Base-by-base conservation (phyloP, 805 yeast genomes). In the Cyberlindnera mississippiensis region DNA sequence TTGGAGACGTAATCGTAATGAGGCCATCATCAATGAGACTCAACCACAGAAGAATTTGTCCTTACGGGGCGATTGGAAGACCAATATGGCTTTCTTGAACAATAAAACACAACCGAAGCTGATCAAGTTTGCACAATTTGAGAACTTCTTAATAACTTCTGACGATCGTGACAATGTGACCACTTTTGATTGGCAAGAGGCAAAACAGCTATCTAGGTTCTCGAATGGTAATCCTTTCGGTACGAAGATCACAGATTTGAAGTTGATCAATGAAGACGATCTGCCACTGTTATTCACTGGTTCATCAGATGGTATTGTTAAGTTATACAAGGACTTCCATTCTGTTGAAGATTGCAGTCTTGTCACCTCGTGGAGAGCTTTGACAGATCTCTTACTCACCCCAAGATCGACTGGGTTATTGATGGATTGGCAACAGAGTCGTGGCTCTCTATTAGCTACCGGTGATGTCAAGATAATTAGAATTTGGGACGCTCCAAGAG, bases 401-500 rank as follows among this genome's bases (percentile, higher is more conserved):
- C 85, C 91, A 19, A 74, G 86, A 54, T 82, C 89, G 20, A 78
- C 87, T 13, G 96, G 96, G 4, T 67, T 91, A 39, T 74, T 88
- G 15, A 79, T 90, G 10, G 98, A 93, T 52, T 93, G 99, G 99
- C 98, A 91, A 61, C 99, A 93, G 58, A 83, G 93, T 34, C 70
- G 96, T 46, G 99, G 99, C 0, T 78, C 96, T 1, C 67, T 93
- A 29, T 67, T 91, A 40, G 96, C 86, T 1, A 89, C 96, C 31
- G 99, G 99, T 35, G 98, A 93, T 67, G 96, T 87, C 8, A 86
- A 90, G 54, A 81, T 89, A 18, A 87, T 93, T 41, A 71, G 96
- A 43, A 71, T 90, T 2, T 93, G 99, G 99, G 98, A 93, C 64
- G 98, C 98, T 0, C 93, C 96, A 11, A 71, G 96, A 28, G 99